Evolutionary conservation across 176 grass and related monocot species (phyloP), one percentile per base, ranked within the genome.

Genomic region (Oryza meyeriana): DNA sequence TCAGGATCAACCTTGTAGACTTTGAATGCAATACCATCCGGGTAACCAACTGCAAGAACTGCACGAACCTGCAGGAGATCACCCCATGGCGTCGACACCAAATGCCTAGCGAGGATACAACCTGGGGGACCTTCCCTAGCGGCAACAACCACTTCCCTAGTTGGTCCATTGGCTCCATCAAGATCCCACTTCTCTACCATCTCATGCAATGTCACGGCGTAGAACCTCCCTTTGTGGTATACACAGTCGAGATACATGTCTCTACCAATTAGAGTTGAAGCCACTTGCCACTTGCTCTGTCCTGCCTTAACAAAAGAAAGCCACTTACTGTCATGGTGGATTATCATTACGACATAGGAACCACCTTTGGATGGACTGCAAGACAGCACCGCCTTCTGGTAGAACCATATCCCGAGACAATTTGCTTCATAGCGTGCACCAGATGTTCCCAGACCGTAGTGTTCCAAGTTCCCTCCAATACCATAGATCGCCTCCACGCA

Each of bases 301-400:
- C 81, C 59, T 26, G 71, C 30, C 59, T 61, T 83, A 12, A 38
- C 71, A 39, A 75, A 74, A 38, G 81, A 83, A 27, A 83, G 10
- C 22, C 42, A 30, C 8, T n/a, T 24, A 1, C 42, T 27, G 6
- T 28, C 24, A 8, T 0, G 0, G 16, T 83, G 61, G 30, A 83
- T 75, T 31, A 81, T 10, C 79, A 64, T 66, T 5, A 75, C 61
- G 5, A 20, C 0, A 4, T n/a, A 83, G 71, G 2, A 61, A 28
- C 31, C n/a, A 4, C 31, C 61, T 29, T 64, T 36, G 3, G 71
- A 75, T 36, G 81, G 81, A 64, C 34, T 52, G 61, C 81, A 48
- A 24, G 81, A 83, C 24, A 83, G 10, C 41, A 83, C 61, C 3
- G 81, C 71, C 71, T 75, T 75, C 20, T 36, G 61, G 61, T 75